These are phyloP conservation scores for Phytophthora citricola DNA, from an alignment of 352 stramenopile species.

Conservation along the genomic window DNA sequence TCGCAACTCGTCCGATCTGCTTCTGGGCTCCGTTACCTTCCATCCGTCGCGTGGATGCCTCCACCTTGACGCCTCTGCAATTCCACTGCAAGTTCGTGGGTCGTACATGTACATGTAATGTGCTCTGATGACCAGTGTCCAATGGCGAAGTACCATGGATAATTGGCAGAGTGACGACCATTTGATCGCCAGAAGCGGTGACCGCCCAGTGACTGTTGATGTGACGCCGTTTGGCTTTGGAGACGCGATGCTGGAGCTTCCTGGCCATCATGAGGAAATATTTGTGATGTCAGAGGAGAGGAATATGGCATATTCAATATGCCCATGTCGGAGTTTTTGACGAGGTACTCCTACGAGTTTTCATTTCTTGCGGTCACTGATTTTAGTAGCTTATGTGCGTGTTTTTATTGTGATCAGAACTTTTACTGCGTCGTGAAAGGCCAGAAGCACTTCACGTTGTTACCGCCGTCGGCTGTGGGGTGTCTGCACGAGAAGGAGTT, in stretches of 20 bases:
- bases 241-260: slow-evolving; percentile 68
- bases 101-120: no score
- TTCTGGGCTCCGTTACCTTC: no score
- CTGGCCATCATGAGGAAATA: slow-evolving; percentile 29
- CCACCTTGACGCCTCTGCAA: no score
- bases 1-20: no score
- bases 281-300: slow-evolving; percentile 88
- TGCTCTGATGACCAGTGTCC: slow-evolving; percentile 43
- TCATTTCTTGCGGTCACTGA: not conserved
- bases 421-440: slow-evolving; percentile 97
- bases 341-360: slow-evolving; percentile 61
- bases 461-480: slow-evolving; percentile 87
- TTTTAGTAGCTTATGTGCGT: not conserved
- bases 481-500: slow-evolving; percentile 91
- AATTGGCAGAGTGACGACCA: slow-evolving; percentile 69
- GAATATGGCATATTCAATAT: slow-evolving; percentile 37
- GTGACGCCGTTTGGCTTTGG: slow-evolving; percentile 81
- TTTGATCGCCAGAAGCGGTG: slow-evolving; percentile 51
- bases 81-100: not conserved
- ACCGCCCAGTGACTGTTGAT: slow-evolving; percentile 68
- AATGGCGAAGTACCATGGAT: slow-evolving; percentile 57
- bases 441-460: slow-evolving; percentile 95
- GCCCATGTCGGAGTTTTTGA: slow-evolving; percentile 77
- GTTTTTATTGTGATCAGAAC: slow-evolving; percentile 70
- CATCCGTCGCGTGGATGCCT: no score